Percentiles rank a stretch among this genome's conserved stretches.
Conservation (phyloP, 352 stramenopile species). For the Globisporangium mamillatum region DNA sequence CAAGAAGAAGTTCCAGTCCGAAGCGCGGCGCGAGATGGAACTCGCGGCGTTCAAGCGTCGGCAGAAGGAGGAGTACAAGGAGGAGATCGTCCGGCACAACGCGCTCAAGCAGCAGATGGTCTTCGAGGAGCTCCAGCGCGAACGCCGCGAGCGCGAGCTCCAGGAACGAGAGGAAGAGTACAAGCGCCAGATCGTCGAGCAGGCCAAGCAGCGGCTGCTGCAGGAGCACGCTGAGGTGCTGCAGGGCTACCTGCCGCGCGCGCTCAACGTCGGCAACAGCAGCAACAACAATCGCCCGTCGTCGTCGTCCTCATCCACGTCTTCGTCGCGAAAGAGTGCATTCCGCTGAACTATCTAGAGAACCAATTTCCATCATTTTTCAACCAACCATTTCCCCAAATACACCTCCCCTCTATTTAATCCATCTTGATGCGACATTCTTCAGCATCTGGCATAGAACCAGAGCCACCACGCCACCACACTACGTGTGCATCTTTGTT, state of each 20-base stretch:
- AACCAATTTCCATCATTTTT: background rate
- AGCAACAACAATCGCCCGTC: conserved; percentile 21
- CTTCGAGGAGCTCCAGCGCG: conserved; percentile 67
- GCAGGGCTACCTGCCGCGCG: conserved; percentile 68
- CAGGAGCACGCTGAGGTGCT: conserved; percentile 83
- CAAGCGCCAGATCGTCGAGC: conserved; percentile 76
- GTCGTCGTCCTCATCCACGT: conserved; percentile 28
- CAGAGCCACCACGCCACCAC: no score
- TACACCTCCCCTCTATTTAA: background rate
- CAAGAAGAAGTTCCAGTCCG: conserved; percentile 54
- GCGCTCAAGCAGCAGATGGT: conserved; percentile 76
- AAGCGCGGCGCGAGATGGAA: conserved; percentile 66
- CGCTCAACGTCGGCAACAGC: background rate
- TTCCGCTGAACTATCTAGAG: conserved; percentile 24
- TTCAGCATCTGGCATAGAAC: no score
- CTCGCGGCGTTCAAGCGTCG: conserved; percentile 50
- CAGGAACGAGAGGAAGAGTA: conserved; percentile 79
- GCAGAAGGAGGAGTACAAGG: conserved; percentile 68
- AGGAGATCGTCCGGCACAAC: conserved; percentile 51
- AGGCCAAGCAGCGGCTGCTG: conserved; percentile 82
- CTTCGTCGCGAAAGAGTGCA: conserved; percentile 21
- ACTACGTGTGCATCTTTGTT: no score
- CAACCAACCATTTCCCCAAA: background rate
- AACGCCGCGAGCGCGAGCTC: conserved; percentile 61
- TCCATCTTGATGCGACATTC: no score